Evolutionary conservation across 176 grass and related monocot species (phyloP), one percentile per base, ranked within the genome.

Genomic region (Triticum dicoccoides): DNA sequence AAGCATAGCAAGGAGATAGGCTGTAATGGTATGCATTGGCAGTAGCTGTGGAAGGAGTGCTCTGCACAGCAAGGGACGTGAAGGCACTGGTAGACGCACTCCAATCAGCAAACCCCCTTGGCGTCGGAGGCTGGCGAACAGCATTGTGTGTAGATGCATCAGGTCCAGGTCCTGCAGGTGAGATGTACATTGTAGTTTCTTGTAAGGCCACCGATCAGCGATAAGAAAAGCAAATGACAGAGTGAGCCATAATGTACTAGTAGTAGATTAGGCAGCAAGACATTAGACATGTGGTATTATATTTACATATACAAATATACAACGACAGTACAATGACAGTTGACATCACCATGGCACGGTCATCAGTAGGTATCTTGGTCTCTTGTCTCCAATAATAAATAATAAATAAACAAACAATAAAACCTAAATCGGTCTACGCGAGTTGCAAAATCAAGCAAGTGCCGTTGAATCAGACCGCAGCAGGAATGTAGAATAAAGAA

Each of bases 21-120:
- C 84, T 80, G 61, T 84, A 74, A 15, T 88, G 68, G 34, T 88
- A 86, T 42, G 85, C 35, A 67, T 79, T 84, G 80, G n/a, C 37
- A 69, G 88, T 15, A 33, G 54, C 8, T 24, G 73, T 5, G 25
- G 73, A 18, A 52, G 78, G 70, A 8, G 61, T 4, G 14, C 80
- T 54, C 68, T 79, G 86, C 3, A 34, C 17, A 14, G 69, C 35
- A 32, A 59, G 38, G 32, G 83, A 80, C 8, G 81, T 25, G 49
- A 85, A 84, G 24, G 76, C 78, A 8, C 85, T 78, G 78, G 47
- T 84, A 61, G 85, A 61, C 1, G 85, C 27, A 2, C 80, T 87
- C 89, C 89, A 90, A 34, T 90, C 89, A 11, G 80, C 9, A 5
- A 90, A 87, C 18, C 85, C 85, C 71, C 85, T 84, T 2, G 44